Evolutionary conservation across 1,284 basidiomycete species (phyloP).

Genomic region (Puccinia triticina): DNA sequence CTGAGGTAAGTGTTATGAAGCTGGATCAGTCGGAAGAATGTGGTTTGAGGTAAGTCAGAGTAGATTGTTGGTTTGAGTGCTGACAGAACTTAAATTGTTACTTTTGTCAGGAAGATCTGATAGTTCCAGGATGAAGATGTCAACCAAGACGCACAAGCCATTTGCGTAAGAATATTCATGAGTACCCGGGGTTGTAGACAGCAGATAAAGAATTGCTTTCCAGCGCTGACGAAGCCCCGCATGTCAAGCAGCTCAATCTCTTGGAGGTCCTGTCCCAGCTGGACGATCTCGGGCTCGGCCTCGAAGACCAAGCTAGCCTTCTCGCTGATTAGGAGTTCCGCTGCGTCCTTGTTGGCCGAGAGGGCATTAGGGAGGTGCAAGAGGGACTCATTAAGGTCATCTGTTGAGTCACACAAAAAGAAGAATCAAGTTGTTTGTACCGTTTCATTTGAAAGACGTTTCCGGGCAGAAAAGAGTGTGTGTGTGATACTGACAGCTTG

Average conservation of each 20-base stretch:
- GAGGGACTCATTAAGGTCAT: too few relatives aligned
- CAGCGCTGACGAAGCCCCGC: conserved; percentile 55
- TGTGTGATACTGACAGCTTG: conserved; percentile 55
- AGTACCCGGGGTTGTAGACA: conserved; percentile 91
- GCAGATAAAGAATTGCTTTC: conserved; percentile 75
- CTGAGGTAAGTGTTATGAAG: conserved; percentile 95
- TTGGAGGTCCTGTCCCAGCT: conserved; percentile 55
- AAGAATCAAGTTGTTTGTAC: not conserved
- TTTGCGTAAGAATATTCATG: conserved; percentile 98
- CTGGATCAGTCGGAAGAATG: conserved; percentile 62
- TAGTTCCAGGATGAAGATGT: conserved; percentile 91
- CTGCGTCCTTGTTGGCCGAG: conserved; percentile 6
- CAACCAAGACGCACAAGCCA: conserved; percentile 90
- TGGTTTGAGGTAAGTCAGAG: conserved; percentile 26
- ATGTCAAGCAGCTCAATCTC: conserved; percentile 55
- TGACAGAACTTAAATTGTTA: conserved; percentile 71
- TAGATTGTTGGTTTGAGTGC: not conserved
- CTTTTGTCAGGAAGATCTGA: conserved; percentile 87
- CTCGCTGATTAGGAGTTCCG: conserved; percentile 40
- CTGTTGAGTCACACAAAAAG: conserved; percentile 37
- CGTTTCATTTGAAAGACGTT: not conserved
- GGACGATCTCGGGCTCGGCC: conserved; percentile 54
- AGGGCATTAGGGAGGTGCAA: conserved; percentile 52
- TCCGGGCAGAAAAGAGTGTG: not conserved
- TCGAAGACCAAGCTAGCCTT: conserved; percentile 57